phyloP scores from a whole-genome alignment of 345 rosid genomes.

The Syzygium jambos region DNA sequence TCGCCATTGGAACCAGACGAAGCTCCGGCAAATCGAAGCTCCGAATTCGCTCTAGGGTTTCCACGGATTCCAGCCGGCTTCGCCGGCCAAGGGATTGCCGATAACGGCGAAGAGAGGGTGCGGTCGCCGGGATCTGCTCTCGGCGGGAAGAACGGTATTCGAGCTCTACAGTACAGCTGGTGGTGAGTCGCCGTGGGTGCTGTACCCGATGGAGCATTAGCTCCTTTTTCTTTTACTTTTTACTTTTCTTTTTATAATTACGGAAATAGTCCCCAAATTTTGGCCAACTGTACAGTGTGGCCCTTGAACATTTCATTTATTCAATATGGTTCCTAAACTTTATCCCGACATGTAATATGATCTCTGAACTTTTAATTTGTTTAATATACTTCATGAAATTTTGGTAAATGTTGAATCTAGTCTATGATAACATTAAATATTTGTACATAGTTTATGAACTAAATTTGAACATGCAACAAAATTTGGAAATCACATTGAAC shows the following conservation, averaged over 20 bases:
- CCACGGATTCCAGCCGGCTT: neutral
- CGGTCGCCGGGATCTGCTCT: neutral
- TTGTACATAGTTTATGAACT: neutral
- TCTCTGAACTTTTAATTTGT: accelerated
- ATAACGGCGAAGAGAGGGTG: neutral
- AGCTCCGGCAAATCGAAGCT: neutral
- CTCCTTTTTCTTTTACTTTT: neutral
- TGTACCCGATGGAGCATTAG: neutral
- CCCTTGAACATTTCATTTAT: accelerated
- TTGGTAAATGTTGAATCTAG: neutral
- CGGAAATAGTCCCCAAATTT: neutral
- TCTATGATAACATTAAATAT: neutral
- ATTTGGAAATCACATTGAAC: accelerated
- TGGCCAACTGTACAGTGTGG: neutral
- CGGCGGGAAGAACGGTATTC: neutral
- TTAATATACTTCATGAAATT: accelerated
- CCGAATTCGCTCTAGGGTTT: neutral
- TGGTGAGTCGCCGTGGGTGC: neutral
- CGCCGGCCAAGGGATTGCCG: neutral
- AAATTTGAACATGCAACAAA: neutral
- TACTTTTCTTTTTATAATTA: neutral
- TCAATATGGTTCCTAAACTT: accelerated
- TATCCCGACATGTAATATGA: accelerated
- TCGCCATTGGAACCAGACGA: conserved; percentile 29
- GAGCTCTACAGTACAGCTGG: neutral